Evolutionary conservation across 305 asterid genomes (phyloP).

Genomic region (Solanum hybrid): DNA sequence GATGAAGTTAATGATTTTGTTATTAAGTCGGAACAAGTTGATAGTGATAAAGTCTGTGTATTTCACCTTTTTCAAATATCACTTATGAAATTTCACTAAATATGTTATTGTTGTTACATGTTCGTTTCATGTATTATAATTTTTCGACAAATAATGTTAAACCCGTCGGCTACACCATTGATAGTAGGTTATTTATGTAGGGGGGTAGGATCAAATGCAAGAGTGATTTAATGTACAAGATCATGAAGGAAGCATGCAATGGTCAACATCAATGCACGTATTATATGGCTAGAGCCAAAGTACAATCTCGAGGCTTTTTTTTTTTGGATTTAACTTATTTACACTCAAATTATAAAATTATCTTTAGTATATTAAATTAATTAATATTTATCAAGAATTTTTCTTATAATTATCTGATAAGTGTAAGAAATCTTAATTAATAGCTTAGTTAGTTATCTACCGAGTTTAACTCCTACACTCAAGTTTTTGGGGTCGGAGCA

Average conservation of each 20-base stretch:
- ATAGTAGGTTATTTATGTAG: not conserved
- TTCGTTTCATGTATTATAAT: not conserved
- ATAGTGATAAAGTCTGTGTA: not conserved
- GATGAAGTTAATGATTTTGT: not conserved
- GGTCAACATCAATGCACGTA: constrained; percentile 29
- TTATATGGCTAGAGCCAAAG: constrained; percentile 1
- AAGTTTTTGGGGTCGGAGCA: not conserved
- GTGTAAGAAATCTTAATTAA: not conserved
- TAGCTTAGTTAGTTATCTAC: not conserved
- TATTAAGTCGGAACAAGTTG: not conserved
- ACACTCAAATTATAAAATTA: not conserved
- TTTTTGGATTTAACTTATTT: not conserved
- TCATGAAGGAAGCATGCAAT: not conserved
- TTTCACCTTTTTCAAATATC: too few relatives aligned
- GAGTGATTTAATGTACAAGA: not conserved
- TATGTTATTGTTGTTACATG: not conserved
- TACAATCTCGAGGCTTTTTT: constrained; percentile 16
- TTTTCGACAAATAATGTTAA: not conserved
- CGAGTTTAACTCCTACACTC: too few relatives aligned
- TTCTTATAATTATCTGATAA: not conserved
- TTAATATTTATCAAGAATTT: not conserved
- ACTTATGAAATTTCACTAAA: too few relatives aligned
- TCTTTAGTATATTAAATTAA: not conserved
- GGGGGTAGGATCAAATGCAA: not conserved
- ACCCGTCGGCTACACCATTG: not conserved